Evolutionary conservation across 768 basidiomycete species (phyloP).

Genomic region (Suillus discolor): DNA sequence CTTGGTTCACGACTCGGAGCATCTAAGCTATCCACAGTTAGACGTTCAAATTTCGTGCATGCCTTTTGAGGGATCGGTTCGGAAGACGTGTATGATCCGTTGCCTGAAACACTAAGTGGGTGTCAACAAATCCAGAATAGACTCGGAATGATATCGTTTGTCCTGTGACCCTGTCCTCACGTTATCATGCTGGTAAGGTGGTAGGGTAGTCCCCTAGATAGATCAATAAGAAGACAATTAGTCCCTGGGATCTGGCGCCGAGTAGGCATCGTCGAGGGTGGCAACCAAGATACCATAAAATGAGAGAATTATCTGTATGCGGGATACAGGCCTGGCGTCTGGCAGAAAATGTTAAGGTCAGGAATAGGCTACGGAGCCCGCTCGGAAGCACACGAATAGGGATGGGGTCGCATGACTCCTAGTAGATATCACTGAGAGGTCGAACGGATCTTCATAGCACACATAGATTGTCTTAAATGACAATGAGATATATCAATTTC

Average conservation of each 20-base stretch:
- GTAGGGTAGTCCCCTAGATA: neutral
- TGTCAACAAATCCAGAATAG: neutral
- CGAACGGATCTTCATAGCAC: neutral
- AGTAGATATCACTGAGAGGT: neutral
- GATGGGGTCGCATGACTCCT: neutral
- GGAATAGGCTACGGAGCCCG: neutral
- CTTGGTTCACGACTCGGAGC: neutral
- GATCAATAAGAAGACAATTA: neutral
- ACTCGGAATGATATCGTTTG: neutral
- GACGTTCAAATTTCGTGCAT: neutral
- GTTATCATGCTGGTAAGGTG: neutral
- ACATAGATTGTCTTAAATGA: conserved; percentile 16
- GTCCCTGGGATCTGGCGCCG: neutral
- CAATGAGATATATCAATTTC: neutral
- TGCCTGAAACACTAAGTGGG: neutral
- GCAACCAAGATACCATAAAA: neutral
- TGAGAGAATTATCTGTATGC: neutral
- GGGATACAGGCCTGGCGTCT: neutral
- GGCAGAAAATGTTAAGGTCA: neutral
- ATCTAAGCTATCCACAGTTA: neutral
- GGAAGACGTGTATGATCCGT: neutral
- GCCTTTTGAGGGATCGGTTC: neutral
- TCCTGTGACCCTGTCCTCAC: neutral
- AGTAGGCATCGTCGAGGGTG: neutral
- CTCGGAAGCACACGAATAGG: neutral